Evolutionary conservation across 139 green algal genomes (phyloP), one percentile per base, ranked within the genome.

Genomic region (Spirogloea muscicola): DNA sequence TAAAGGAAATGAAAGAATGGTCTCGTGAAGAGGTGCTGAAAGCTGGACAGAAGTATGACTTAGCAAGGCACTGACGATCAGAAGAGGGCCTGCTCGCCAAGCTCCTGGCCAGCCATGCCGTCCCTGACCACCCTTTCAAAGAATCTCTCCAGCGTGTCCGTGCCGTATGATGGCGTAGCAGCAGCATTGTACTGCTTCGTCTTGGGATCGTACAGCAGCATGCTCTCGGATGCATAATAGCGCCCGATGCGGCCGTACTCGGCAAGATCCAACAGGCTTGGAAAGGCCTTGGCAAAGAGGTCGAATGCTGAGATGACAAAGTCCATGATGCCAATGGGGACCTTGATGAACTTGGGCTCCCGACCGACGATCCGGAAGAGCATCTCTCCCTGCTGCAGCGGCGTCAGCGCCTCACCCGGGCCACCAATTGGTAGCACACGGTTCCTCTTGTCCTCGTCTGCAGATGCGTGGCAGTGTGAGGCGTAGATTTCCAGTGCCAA

Each of bases 181-280:
- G 93, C 89, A 27, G 90, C 87, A 25, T 89, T 49, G 72, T 98
- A 98, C 60, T 85, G 39, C 6, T 68, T 69, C 31, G 55, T 85
- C 61, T 80, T 61, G 9, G 81, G 65, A 79, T 98, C 90, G 80
- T 86, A 94, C 73, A 97, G 86, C 27, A 99, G 86, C 94, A 99
- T 99, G 76, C 75, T 90, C 87, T 99, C 94, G 31, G 91, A 88
- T 1, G 94, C 94, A 77, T 99, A 99, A 85, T 98, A 99, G 64
- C 87, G 88, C 9, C 94, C 94, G 62, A 99, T 99, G 31, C 86
- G 85, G 16, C 86, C 93, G 90, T 98, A 98, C 79, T 96, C 82
- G n/a, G 37, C 59, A 1, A 88, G 40, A 40, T 94, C 92, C 86
- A 91, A 86, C 33, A 96, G 68, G 3, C 82, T 76, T 0, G 93